Conservation (phyloP, 140 eudicot species). For the Bidens hawaiensis region DNA sequence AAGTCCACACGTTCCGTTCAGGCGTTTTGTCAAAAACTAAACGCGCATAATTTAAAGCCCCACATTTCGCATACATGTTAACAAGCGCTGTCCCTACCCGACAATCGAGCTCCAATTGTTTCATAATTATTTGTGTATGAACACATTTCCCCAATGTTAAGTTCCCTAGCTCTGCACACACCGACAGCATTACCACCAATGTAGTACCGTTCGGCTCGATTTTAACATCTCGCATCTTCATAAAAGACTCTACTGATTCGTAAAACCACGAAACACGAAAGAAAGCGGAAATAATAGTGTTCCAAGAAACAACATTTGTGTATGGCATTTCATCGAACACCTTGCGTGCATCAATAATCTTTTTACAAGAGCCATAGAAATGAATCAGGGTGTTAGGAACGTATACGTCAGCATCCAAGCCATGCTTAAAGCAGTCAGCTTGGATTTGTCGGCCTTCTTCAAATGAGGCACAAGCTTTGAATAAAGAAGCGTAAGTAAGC, state of each 20-base stretch:
- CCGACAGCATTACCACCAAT: slow-evolving; percentile 59
- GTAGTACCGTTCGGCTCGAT: slow-evolving; percentile 52
- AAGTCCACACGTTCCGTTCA: slow-evolving; percentile 55
- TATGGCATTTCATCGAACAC: slow-evolving; percentile 67
- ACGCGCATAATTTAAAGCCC: slow-evolving; percentile 39
- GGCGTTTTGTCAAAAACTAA: slow-evolving; percentile 41
- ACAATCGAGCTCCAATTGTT: slow-evolving; percentile 34
- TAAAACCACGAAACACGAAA: slow-evolving; percentile 33
- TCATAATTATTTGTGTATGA: slow-evolving; percentile 44
- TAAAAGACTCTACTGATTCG: slow-evolving; percentile 35
- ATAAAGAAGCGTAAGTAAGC: slow-evolving; percentile 53
- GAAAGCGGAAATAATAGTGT: slow-evolving; percentile 54
- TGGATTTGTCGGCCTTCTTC: slow-evolving; percentile 56
- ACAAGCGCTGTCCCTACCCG: slow-evolving; percentile 63
- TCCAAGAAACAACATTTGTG: slow-evolving; percentile 75
- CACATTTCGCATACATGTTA: slow-evolving; percentile 77
- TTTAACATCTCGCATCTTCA: slow-evolving; percentile 38
- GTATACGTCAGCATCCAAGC: slow-evolving; percentile 45
- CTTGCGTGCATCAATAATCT: slow-evolving; percentile 40
- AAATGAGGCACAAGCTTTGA: slow-evolving; percentile 58
- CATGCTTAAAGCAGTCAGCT: slow-evolving; percentile 49
- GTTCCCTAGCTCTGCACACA: slow-evolving; percentile 59
- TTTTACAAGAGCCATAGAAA: slow-evolving; percentile 50
- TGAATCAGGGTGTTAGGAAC: slow-evolving; percentile 53
- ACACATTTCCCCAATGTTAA: slow-evolving; percentile 58